Conservation (phyloP, 1,284 basidiomycete genomes). For the Ceratorhiza oryzae-sativae region DNA sequence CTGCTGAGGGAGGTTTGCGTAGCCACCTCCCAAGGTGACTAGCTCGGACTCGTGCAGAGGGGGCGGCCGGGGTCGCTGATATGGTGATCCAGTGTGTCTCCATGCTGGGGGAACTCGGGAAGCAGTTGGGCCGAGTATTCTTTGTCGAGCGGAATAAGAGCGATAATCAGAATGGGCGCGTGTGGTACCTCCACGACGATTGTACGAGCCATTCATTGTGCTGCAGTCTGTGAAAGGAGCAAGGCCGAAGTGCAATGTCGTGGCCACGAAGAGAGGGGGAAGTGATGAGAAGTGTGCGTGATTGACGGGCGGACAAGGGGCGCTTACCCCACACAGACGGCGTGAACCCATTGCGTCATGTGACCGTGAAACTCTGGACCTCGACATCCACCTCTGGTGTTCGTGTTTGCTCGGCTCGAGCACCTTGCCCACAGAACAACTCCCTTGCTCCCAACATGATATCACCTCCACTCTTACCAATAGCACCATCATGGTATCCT, state of each 20-base stretch:
- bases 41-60: slow-evolving; percentile 17
- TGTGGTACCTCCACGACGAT: slow-evolving; percentile 14
- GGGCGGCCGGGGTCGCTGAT: slow-evolving; percentile 11
- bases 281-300: not conserved
- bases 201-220: slow-evolving; percentile 14
- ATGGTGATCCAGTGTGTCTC: slow-evolving; percentile 4
- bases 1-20: slow-evolving; percentile 31
- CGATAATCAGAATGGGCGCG: slow-evolving; percentile 29
- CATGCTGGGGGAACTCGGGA: slow-evolving; percentile 28
- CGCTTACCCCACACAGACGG: not conserved
- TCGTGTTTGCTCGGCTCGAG: not conserved
- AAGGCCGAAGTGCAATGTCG: not conserved
- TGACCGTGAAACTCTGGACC: slow-evolving; percentile 1
- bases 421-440: not conserved
- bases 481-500: slow-evolving; percentile 93
- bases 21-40: slow-evolving; percentile 24
- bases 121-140: slow-evolving; percentile 13
- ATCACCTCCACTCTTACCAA: slow-evolving; percentile 55
- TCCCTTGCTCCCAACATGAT: not conserved
- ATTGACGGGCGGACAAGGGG: not conserved
- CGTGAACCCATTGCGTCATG: slow-evolving; percentile 1
- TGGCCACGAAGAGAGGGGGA: not conserved
- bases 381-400: not conserved
- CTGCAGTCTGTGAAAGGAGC: not conserved
- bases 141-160: slow-evolving; percentile 6